These are phyloP conservation scores for Zopfochytrium polystomum DNA, from an alignment of 371 early-diverging fungal species.

Conservation along the genomic window DNA sequence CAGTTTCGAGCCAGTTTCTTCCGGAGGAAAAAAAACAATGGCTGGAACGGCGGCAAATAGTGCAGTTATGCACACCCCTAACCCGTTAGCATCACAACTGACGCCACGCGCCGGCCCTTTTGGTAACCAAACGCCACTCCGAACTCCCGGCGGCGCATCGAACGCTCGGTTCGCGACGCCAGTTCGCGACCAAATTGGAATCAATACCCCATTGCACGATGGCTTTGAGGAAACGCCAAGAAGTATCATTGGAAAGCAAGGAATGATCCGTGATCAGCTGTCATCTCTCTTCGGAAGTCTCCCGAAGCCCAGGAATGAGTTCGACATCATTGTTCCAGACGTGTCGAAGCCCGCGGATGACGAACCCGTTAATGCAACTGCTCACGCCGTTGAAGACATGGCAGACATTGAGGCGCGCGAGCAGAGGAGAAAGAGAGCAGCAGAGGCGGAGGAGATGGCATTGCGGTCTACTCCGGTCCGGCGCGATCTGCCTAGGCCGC, in stretches of 20 bases:
- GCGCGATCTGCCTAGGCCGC: slow-evolving; percentile 75
- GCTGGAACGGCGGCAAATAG: slow-evolving; percentile 65
- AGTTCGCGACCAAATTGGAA: slow-evolving; percentile 61
- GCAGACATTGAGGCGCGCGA: slow-evolving; percentile 63
- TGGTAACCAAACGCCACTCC: slow-evolving; percentile 32
- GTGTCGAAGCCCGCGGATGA: slow-evolving; percentile 46
- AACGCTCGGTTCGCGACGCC: slow-evolving; percentile 37
- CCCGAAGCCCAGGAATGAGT: slow-evolving; percentile 92
- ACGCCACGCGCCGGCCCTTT: slow-evolving; percentile 49
- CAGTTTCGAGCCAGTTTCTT: slow-evolving; percentile 64
- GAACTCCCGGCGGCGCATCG: slow-evolving; percentile 27
- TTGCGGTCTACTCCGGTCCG: slow-evolving; percentile 72
- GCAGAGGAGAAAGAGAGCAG: slow-evolving; percentile 46
- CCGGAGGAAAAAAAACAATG: no score
- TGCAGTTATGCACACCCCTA: slow-evolving; percentile 71
- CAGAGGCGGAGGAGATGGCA: slow-evolving; percentile 63
- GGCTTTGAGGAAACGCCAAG: slow-evolving; percentile 46
- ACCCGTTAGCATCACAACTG: slow-evolving; percentile 65
- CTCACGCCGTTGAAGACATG: slow-evolving; percentile 55
- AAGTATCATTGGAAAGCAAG: slow-evolving; percentile 29
- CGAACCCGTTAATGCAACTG: slow-evolving; percentile 19
- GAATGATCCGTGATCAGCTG: slow-evolving; percentile 49
- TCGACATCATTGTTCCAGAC: slow-evolving; percentile 86
- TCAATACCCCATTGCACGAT: slow-evolving; percentile 58
- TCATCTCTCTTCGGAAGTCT: slow-evolving; percentile 57